Base-by-base conservation (phyloP, 164 flowering plant species). In the Vitis vinifera region DNA sequence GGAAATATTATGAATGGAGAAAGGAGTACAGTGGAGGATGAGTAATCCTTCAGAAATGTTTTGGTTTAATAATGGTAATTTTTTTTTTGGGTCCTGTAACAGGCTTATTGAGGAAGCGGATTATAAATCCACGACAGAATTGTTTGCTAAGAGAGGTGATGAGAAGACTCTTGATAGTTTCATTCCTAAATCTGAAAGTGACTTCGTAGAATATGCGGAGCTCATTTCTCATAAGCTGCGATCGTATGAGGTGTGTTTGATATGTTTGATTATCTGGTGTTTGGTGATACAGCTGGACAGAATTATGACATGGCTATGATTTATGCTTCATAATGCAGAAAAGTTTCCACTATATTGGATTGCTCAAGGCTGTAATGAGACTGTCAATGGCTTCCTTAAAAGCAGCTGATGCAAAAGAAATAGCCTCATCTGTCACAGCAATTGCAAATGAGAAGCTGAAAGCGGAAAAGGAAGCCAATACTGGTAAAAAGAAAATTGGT, bases 31-130 rank as follows among this genome's bases (percentile, higher is more conserved):
- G 27, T 23, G 27, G 27, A 23, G 27, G 27, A 23, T 23, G 27
- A 23, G 27, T 0, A 23, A 23, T 23, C 27, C 15, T 23, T 14
- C 11, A 23, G 27, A 23, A 56, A 5, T 37, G 44, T 37, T 37
- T 37, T 37, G 44, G 44, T 37, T 37, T 37, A 37, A 37, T 37
- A 37, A 37, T 37, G 44, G 0, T 37, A 37, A 0, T 37, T 37
- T 37, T 37, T 37, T 37, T 37, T 37, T 37, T 37, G 44, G 5
- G 44, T 37, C 44, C 44, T 37, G 44, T 37, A 6, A 47, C 85
- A 93, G 99, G 83, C 89, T 95, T 31, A 89, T 93, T 55, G 99
- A 95, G 83, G 99, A 95, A 86, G 92, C 96, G 49, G 98, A 95
- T 78, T 95, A 76, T 70, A 84, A 75, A 73, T 78, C 92, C 69